These are phyloP conservation scores for Euphorbia lathyris DNA, from an alignment of 345 rosid genomes.

Conservation along the genomic window DNA sequence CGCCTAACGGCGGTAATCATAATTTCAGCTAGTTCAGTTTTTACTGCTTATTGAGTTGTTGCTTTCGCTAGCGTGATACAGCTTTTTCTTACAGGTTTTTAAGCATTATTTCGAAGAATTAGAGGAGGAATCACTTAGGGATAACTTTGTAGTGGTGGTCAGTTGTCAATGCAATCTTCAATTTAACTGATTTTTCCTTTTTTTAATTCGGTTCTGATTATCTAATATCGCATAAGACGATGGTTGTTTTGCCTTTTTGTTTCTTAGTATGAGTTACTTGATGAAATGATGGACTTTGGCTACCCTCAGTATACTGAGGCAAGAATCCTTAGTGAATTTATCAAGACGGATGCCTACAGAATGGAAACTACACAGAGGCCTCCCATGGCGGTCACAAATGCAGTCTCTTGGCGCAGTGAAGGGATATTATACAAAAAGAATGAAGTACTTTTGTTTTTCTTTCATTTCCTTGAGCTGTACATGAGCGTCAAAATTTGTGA, in stretches of 20 bases:
- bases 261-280: slow-evolving; percentile 84
- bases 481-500: slow-evolving; percentile 7
- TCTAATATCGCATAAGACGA: background rate
- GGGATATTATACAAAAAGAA: slow-evolving; percentile 88
- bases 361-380: slow-evolving; percentile 96
- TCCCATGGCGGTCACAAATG: slow-evolving; percentile 99
- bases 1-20: background rate
- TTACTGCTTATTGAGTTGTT: background rate
- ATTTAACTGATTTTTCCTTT: background rate
- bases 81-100: slow-evolving; percentile 49
- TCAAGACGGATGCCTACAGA: slow-evolving; percentile 95
- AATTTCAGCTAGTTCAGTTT: background rate
- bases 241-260: slow-evolving; percentile 25
- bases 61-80: background rate
- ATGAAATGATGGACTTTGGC: slow-evolving; percentile 99
- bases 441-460: slow-evolving; percentile 47
- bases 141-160: slow-evolving; percentile 99
- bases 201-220: background rate
- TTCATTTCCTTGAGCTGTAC: background rate
- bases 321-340: slow-evolving; percentile 85
- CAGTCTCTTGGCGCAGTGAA: slow-evolving; percentile 98
- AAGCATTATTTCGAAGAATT: slow-evolving; percentile 97
- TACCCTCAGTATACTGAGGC: slow-evolving; percentile 96
- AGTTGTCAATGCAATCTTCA: slow-evolving; percentile 17
- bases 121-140: slow-evolving; percentile 95